phyloP scores from a whole-genome alignment of 257 asterid species.

The Schizonepeta tenuifolia region DNA sequence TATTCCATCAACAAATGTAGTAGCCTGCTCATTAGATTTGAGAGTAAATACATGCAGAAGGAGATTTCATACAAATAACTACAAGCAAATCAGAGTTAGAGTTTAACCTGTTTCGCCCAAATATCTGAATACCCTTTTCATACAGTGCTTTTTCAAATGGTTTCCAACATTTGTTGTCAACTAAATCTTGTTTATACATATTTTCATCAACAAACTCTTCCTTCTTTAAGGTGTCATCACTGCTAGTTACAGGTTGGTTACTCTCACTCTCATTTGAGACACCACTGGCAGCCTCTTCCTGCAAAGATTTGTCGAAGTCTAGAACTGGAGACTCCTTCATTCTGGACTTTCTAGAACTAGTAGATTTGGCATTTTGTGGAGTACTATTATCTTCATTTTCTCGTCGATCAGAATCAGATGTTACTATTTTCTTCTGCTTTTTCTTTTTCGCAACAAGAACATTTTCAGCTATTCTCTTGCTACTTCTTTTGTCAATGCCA shows the following conservation, averaged over 20 bases:
- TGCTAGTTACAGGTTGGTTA: constrained; percentile 45
- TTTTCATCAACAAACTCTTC: constrained; percentile 57
- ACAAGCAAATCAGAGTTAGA: constrained; percentile 28
- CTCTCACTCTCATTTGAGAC: constrained; percentile 55
- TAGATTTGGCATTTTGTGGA: constrained; percentile 50
- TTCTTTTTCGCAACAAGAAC: constrained; percentile 66
- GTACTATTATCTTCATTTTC: constrained; percentile 49
- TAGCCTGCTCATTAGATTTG: constrained; percentile 14
- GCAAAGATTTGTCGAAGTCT: constrained; percentile 49
- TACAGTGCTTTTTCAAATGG: constrained; percentile 84
- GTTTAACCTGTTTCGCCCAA: constrained; percentile 87
- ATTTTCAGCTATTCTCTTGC: constrained; percentile 93
- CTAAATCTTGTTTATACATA: constrained; percentile 48
- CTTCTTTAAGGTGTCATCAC: constrained; percentile 52
- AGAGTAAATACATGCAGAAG: constrained; percentile 18
- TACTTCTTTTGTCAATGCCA: constrained; percentile 63
- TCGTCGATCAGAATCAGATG: constrained; percentile 63
- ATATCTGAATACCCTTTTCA: constrained; percentile 88
- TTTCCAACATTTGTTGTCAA: constrained; percentile 68
- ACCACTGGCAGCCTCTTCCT: constrained; percentile 52
- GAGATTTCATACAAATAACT: not conserved
- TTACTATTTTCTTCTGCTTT: constrained; percentile 57
- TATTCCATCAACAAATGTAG: not conserved
- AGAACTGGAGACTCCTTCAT: constrained; percentile 51
- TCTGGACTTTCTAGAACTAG: constrained; percentile 59